Evolutionary conservation across 2,329 filamentous ascomycete genomes (phyloP), one percentile per base, ranked within the genome.

Genomic region (Xylariaceae sp.): DNA sequence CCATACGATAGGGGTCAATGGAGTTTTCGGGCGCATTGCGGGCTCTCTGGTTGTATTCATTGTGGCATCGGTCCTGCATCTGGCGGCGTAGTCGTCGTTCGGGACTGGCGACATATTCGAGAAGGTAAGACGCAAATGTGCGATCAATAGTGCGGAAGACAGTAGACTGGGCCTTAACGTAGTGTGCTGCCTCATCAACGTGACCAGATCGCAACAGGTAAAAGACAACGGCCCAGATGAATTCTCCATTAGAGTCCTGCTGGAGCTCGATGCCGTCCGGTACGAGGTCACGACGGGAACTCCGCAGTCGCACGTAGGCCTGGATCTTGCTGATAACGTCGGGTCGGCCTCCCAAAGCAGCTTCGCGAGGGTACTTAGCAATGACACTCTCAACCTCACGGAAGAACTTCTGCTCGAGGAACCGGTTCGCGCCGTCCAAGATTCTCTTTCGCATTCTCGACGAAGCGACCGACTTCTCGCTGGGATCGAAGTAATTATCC

Each of bases 1-100:
- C 92, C 86, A 96, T 92, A 56, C 92, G 87, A 77, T 95, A 99
- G 30, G 94, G 94, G 72, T 99, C 94, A 64, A 95, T 86, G 1
- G 90, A 89, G 71, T 92, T 88, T 60, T 94, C 90, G 0, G 90
- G 89, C 0, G 90, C 90, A 68, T 95, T 90, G 64, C 90, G 88
- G 30, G 87, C 83, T 51, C 92, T 87, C 72, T 95, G 90, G 55
- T 88, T 88, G 74, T 95, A 97, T 71, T 97, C 92, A 64, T 89
- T 90, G 66, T 89, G 89, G 75, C 96, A 96, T 64, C 90, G 89
- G 66, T 92, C 89, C 69, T 96, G 89, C 59, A 96, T 77, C 63
- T 92, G 88, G 48, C 87, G 82, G 65, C 86, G 87, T 34, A 99
- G 80, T 60, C 90, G 84, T 64, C 90, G 83, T 62, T 96, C 92